Evolutionary conservation across 2,329 filamentous ascomycete genomes (phyloP).

Genomic region (Botryosphaeria dothidea): DNA sequence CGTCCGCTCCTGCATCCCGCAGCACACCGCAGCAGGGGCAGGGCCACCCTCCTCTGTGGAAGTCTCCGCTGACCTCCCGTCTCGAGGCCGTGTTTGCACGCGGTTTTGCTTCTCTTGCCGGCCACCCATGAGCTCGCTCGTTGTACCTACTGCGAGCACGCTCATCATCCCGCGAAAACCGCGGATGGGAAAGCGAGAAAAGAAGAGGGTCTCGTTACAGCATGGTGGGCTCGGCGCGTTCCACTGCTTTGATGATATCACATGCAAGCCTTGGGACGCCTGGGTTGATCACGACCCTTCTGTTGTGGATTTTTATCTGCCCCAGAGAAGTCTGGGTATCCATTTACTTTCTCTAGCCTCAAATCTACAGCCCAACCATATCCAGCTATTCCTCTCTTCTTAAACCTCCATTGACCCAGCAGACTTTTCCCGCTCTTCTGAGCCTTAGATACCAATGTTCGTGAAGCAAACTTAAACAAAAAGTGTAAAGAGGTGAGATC

Average conservation of each 20-base stretch:
- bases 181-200: neutral
- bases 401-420: neutral
- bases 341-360: neutral
- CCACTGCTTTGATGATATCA: neutral
- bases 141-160: too few species aligned
- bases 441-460: neutral
- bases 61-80: too few species aligned
- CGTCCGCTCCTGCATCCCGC: neutral
- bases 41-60: too few species aligned
- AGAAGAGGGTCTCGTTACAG: neutral
- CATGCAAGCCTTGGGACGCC: neutral
- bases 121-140: too few species aligned
- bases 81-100: too few species aligned
- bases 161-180: neutral
- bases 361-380: neutral
- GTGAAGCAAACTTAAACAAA: neutral
- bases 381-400: neutral
- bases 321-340: neutral
- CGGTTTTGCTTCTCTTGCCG: too few species aligned
- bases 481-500: constrained; percentile 7
- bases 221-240: neutral
- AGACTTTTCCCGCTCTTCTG: neutral
- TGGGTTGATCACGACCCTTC: neutral
- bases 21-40: too few species aligned
- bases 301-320: neutral